Evolutionary conservation across 163 green algal genomes (phyloP).

Genomic region (Chlorella variabilis): DNA sequence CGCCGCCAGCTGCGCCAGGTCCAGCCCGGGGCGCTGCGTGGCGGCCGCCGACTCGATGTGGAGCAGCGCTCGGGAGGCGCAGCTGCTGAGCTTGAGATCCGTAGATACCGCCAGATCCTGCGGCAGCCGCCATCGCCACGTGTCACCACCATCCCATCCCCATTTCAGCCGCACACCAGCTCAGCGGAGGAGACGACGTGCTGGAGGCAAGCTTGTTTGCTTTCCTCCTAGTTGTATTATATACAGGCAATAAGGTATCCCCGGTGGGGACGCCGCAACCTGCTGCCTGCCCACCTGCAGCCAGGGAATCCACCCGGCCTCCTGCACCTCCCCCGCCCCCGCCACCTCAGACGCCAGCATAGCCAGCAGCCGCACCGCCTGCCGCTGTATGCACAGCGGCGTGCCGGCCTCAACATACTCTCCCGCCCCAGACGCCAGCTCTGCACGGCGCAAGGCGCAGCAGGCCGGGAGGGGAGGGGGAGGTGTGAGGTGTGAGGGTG

Average conservation of each 20-base stretch:
- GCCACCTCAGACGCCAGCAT: conserved; percentile 55
- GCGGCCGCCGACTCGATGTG: conserved; percentile 62
- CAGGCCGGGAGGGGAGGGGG: no score
- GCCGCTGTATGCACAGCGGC: conserved; percentile 47
- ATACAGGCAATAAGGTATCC: no score
- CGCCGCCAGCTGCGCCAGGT: not conserved
- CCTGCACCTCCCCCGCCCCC: conserved; percentile 34
- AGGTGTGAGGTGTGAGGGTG: not conserved
- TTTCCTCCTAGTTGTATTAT: no score
- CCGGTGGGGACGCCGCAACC: no score
- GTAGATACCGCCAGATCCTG: conserved; percentile 39
- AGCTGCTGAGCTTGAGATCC: conserved; percentile 73
- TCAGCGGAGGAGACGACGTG: no score
- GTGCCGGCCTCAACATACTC: conserved; percentile 25
- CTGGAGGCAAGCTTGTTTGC: no score
- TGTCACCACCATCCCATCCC: no score
- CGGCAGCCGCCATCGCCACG: no score
- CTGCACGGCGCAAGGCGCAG: not conserved
- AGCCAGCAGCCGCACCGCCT: conserved; percentile 61
- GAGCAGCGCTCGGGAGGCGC: conserved; percentile 71
- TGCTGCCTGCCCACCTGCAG: no score
- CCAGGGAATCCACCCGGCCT: conserved; percentile 57
- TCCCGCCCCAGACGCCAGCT: not conserved
- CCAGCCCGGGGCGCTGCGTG: conserved; percentile 5
- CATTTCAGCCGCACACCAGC: no score